Evolutionary conservation across 495 filamentous ascomycete species (phyloP).

Genomic region (Tuber umbilicatum): DNA sequence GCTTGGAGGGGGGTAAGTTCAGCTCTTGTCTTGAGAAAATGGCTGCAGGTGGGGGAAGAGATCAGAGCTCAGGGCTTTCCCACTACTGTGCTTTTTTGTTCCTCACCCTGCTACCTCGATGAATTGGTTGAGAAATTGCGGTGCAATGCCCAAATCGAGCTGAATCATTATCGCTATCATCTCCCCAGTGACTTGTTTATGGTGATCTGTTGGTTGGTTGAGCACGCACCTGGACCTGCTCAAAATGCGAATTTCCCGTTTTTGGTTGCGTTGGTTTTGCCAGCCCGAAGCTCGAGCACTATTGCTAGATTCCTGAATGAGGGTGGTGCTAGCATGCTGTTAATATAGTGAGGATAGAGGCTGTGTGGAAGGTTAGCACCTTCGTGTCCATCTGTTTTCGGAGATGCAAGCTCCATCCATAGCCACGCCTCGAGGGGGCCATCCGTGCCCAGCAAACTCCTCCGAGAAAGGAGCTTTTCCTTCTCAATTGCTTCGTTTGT

Average conservation of each 20-base stretch:
- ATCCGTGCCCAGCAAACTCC: conserved; percentile 47
- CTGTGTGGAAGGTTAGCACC: conserved; percentile 50
- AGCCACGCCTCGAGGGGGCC: conserved; percentile 46
- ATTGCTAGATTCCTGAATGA: conserved; percentile 47
- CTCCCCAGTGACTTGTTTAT: conserved; percentile 18
- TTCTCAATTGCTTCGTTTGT: conserved; percentile 6
- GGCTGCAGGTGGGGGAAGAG: background rate
- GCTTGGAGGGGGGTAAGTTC: background rate
- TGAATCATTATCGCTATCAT: background rate
- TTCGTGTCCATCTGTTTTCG: conserved; percentile 51
- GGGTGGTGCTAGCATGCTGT: conserved; percentile 42
- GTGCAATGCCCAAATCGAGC: background rate
- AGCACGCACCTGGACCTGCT: background rate
- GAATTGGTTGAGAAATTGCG: background rate
- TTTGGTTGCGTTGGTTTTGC: conserved; percentile 43
- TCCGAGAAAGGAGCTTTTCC: conserved; percentile 46
- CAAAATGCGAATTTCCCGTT: conserved; percentile 30
- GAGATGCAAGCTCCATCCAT: conserved; percentile 42
- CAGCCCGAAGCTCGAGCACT: conserved; percentile 51
- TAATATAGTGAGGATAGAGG: conserved; percentile 44
- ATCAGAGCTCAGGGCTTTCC: conserved; percentile 5
- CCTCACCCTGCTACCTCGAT: background rate
- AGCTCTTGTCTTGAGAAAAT: background rate
- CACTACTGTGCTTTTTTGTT: background rate
- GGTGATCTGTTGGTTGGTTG: conserved; percentile 15